Evolutionary conservation across 2,329 filamentous ascomycete genomes (phyloP).

Genomic region (Ambrosiella beaveri): DNA sequence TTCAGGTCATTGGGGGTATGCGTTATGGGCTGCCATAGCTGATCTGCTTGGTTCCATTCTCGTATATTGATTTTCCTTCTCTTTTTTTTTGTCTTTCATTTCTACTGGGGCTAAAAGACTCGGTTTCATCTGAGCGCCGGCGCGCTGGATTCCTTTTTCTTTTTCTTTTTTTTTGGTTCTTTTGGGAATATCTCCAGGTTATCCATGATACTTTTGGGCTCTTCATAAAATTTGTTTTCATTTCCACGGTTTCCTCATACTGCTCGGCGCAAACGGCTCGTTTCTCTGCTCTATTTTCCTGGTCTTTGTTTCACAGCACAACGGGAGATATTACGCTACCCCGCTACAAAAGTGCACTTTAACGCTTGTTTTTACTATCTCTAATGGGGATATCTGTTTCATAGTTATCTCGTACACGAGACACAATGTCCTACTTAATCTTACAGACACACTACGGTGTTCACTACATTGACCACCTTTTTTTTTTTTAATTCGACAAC

Average conservation of each 20-base stretch:
- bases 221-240: conserved; percentile 8
- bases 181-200: conserved; percentile 1
- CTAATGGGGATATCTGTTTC: neutral
- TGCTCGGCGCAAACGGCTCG: conserved; percentile 14
- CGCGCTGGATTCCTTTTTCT: neutral
- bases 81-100: conserved; percentile 4
- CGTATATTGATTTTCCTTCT: conserved; percentile 6
- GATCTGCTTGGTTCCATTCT: neutral
- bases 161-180: conserved; percentile 4
- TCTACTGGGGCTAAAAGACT: neutral
- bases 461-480: neutral
- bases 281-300: conserved; percentile 15
- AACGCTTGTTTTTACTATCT: neutral
- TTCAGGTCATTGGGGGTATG: too few species aligned
- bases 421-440: neutral
- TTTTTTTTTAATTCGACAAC: conserved; percentile 4
- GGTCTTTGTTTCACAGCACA: neutral
- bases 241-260: conserved; percentile 27
- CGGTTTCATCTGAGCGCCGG: neutral
- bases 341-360: neutral
- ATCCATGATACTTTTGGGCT: conserved; percentile 6
- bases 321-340: conserved; percentile 14
- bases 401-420: neutral
- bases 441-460: neutral
- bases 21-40: too few species aligned